These are phyloP conservation scores for Metarhizium humberi DNA, from an alignment of 2,329 filamentous ascomycete species.

Conservation along the genomic window DNA sequence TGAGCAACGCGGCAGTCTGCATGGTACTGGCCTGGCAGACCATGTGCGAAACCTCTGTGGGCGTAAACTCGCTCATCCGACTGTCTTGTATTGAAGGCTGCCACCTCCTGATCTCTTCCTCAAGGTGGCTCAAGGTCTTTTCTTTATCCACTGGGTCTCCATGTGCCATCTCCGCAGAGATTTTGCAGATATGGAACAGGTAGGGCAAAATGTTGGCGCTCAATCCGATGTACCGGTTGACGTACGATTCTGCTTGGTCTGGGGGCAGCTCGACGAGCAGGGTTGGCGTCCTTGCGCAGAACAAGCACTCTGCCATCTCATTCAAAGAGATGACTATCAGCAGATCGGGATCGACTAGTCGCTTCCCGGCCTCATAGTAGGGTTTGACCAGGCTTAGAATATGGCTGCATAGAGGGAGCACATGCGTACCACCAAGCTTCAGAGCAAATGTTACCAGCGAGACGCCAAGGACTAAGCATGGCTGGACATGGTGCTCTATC, in stretches of 20 bases:
- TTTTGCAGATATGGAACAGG: constrained; percentile 15
- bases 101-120: constrained; percentile 7
- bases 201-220: constrained; percentile 14
- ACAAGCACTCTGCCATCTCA: constrained; percentile 15
- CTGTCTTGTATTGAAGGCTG: constrained; percentile 10
- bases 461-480: constrained; percentile 12
- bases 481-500: constrained; percentile 5
- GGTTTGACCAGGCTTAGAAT: neutral
- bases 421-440: constrained; percentile 1
- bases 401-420: too few species aligned
- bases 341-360: neutral
- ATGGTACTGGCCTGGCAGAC: constrained; percentile 17
- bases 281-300: constrained; percentile 12
- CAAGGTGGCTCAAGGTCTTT: neutral
- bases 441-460: constrained; percentile 12
- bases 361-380: constrained; percentile 6
- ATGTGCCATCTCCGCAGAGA: constrained; percentile 12
- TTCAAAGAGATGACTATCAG: constrained; percentile 11
- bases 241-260: constrained; percentile 4
- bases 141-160: neutral
- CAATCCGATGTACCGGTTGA: constrained; percentile 18
- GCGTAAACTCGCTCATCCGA: constrained; percentile 13
- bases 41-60: constrained; percentile 17
- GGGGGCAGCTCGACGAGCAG: constrained; percentile 10
- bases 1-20: constrained; percentile 12